These are phyloP conservation scores for Adansonia grandidieri DNA, from an alignment of 441 rosid species.

Conservation along the genomic window DNA sequence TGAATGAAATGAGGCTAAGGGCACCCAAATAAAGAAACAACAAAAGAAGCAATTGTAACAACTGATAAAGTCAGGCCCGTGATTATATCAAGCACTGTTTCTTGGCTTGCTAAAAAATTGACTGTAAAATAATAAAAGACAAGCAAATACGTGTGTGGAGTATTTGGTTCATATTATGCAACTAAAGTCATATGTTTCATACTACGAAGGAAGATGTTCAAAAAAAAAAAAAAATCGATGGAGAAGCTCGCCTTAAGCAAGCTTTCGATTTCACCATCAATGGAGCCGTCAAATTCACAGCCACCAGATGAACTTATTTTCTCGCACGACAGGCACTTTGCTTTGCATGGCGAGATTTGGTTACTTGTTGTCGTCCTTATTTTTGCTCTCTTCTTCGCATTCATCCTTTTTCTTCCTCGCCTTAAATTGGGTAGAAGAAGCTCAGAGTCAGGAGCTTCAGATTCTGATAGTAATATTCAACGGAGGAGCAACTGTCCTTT, in stretches of 20 bases:
- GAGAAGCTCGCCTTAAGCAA: neutral
- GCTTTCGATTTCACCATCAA: conserved; percentile 17
- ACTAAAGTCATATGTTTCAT: conserved; percentile 8
- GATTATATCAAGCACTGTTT: neutral
- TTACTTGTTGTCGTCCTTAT: conserved; percentile 36
- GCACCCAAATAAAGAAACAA: no score
- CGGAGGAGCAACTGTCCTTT: conserved; percentile 5
- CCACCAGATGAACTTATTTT: conserved; percentile 33
- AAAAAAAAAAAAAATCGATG: neutral
- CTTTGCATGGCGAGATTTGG: conserved; percentile 56
- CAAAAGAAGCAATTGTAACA: neutral
- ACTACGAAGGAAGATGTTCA: neutral
- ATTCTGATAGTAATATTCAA: conserved; percentile 1
- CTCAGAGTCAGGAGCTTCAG: conserved; percentile 29
- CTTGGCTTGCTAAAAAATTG: neutral
- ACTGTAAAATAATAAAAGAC: neutral
- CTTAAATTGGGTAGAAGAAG: conserved; percentile 35
- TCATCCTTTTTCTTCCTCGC: conserved; percentile 46
- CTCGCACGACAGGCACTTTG: conserved; percentile 48
- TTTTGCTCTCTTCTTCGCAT: conserved; percentile 48
- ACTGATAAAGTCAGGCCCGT: neutral
- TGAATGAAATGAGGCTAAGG: no score
- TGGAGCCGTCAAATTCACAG: conserved; percentile 35
- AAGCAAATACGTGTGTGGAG: neutral
- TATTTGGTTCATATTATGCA: neutral